Evolutionary conservation across 2,329 filamentous ascomycete species (phyloP).

Genomic region (Botryotinia convoluta): DNA sequence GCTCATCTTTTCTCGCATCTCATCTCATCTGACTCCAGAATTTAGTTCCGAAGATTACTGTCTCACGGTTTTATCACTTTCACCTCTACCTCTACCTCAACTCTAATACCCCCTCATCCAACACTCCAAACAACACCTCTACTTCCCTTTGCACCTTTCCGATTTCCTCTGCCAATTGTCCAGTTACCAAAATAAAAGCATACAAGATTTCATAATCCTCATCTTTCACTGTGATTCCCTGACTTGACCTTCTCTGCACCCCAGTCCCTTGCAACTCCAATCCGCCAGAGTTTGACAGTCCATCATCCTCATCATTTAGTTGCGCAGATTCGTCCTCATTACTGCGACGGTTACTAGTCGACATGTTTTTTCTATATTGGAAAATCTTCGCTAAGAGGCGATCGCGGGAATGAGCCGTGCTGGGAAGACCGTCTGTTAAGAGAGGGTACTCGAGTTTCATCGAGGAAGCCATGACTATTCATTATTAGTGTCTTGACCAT

Average conservation of each 20-base stretch:
- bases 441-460: constrained; percentile 94
- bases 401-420: constrained; percentile 76
- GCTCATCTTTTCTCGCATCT: neutral
- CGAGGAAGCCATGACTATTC: constrained; percentile 76
- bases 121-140: constrained; percentile 60
- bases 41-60: neutral
- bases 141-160: constrained; percentile 59
- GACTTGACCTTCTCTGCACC: constrained; percentile 22
- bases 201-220: constrained; percentile 89
- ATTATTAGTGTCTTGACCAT: constrained; percentile 29
- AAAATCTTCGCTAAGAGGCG: constrained; percentile 83
- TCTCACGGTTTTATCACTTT: no score
- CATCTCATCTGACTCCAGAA: neutral
- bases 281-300: neutral
- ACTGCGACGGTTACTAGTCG: constrained; percentile 8
- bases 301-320: constrained; percentile 22
- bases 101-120: constrained; percentile 58
- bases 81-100: constrained; percentile 51
- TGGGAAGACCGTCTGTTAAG: constrained; percentile 76
- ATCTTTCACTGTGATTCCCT: constrained; percentile 52
- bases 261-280: neutral
- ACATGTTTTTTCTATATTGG: constrained; percentile 68
- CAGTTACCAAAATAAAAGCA: constrained; percentile 75
- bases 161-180: constrained; percentile 64
- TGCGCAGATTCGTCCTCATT: neutral